phyloP scores from a whole-genome alignment of 306 rosid genomes.

The Sophora flavescens region DNA sequence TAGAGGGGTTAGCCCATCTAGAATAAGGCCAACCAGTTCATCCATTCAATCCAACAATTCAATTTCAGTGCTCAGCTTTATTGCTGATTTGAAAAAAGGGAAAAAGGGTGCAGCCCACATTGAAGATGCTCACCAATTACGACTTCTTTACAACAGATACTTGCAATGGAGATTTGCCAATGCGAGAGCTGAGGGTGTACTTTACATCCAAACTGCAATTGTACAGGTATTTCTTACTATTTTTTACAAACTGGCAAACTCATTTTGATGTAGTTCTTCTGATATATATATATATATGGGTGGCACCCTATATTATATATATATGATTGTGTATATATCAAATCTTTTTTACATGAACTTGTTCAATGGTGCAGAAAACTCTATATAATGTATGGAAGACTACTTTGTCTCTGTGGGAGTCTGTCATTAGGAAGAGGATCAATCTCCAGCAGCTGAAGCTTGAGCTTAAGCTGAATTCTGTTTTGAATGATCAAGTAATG shows the following conservation, averaged over 20 bases:
- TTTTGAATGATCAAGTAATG: constrained; percentile 82
- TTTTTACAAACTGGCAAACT: constrained; percentile 3
- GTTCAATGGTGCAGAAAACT: constrained; percentile 66
- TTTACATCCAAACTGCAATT: constrained; percentile 64
- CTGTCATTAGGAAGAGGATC: constrained; percentile 77
- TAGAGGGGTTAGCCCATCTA: constrained; percentile 73
- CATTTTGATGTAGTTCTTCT: constrained; percentile 23
- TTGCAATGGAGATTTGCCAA: constrained; percentile 87
- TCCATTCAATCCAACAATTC: constrained; percentile 63
- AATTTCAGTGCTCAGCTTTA: constrained; percentile 81
- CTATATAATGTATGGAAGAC: constrained; percentile 74
- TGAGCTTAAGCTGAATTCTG: constrained; percentile 74
- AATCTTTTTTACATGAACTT: constrained; percentile 21
- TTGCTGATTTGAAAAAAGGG: constrained; percentile 79
- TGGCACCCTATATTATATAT: too few species aligned
- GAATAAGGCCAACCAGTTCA: constrained; percentile 53
- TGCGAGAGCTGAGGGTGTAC: constrained; percentile 78
- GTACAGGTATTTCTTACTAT: constrained; percentile 66
- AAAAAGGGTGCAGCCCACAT: constrained; percentile 67
- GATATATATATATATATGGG: too few species aligned
- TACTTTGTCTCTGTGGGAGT: constrained; percentile 74
- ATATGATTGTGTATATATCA: neutral
- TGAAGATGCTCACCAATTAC: constrained; percentile 86
- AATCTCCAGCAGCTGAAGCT: constrained; percentile 82
- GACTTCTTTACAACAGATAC: constrained; percentile 78